Percentiles rank a stretch among this genome's conserved stretches.
These are phyloP conservation scores for Gryganskiella cystojenkinii DNA, from an alignment of 192 early-diverging fungal species.

Conservation along the genomic window DNA sequence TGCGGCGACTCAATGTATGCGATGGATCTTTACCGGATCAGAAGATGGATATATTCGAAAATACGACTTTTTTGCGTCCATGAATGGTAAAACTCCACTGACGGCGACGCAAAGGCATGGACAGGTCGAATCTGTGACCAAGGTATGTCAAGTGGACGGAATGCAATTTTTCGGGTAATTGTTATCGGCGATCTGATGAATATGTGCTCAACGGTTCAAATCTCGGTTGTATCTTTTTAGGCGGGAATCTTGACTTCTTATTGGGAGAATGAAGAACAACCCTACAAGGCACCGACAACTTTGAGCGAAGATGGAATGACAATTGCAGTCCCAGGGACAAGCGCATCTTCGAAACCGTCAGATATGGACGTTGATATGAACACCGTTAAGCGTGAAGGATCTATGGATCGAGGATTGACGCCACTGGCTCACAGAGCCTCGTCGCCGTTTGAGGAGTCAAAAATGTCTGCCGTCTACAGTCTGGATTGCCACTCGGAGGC, in stretches of 20 bases:
- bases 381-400: slow-evolving; percentile 34
- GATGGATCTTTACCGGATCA: slow-evolving; percentile 86
- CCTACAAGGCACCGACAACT: slow-evolving; percentile 21
- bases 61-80: slow-evolving; percentile 90
- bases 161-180: too few relatives aligned
- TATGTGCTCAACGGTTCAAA: neutral
- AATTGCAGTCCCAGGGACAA: neutral
- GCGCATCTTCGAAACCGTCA: neutral
- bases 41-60: slow-evolving; percentile 97
- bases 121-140: slow-evolving; percentile 86
- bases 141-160: too few relatives aligned
- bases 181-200: too few relatives aligned
- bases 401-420: slow-evolving; percentile 6
- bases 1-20: slow-evolving; percentile 75
- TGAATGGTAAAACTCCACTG: slow-evolving; percentile 82
- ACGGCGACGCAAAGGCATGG: slow-evolving; percentile 90
- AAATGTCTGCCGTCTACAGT: slow-evolving; percentile 93
- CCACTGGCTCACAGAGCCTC: slow-evolving; percentile 9
- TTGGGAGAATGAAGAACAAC: slow-evolving; percentile 88
- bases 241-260: slow-evolving; percentile 79
- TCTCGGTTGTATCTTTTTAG: slow-evolving; percentile 39
- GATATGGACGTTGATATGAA: slow-evolving; percentile 34
- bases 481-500: slow-evolving; percentile 94
- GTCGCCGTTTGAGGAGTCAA: slow-evolving; percentile 56
- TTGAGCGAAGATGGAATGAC: slow-evolving; percentile 27